Percentiles rank a stretch among this genome's conserved stretches.
These are phyloP conservation scores for Perkinsus chesapeaki DNA, from an alignment of 169 alveolate genomes.

Conservation along the genomic window DNA sequence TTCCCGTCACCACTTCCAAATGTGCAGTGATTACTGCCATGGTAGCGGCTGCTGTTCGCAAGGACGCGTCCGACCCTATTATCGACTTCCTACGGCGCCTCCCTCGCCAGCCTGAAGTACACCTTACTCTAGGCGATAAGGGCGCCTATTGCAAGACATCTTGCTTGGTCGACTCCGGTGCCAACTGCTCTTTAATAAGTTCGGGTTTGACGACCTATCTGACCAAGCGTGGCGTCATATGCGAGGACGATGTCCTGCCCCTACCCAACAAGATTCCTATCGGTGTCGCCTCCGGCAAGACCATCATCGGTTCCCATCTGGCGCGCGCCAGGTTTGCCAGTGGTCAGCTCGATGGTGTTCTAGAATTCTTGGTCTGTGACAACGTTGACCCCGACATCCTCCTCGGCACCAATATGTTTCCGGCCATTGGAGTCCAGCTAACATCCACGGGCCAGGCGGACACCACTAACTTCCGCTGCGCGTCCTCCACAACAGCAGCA, in stretches of 20 bases:
- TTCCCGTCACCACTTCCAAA: neutral
- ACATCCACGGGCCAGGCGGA: neutral
- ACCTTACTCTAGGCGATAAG: neutral
- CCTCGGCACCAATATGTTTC: neutral
- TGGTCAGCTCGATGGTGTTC: neutral
- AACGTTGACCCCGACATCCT: neutral
- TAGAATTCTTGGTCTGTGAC: neutral
- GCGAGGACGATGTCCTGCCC: neutral
- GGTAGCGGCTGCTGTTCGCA: neutral
- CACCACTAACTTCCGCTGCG: neutral
- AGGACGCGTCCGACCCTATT: neutral
- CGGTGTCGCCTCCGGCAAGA: neutral
- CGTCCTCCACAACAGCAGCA: neutral
- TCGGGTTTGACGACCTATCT: neutral
- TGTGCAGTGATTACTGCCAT: neutral
- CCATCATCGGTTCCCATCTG: neutral
- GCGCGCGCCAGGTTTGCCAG: neutral
- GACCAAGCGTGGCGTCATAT: neutral
- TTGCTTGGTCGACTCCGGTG: neutral
- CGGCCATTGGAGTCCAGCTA: neutral
- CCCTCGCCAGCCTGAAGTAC: neutral
- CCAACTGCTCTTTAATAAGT: neutral
- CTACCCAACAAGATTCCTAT: neutral
- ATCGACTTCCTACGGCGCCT: neutral
- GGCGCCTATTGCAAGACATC: neutral